Percentiles rank a stretch among this genome's conserved stretches.
Evolutionary conservation across 805 yeast species (phyloP).

Genomic region (Phaffomyces antillensis): DNA sequence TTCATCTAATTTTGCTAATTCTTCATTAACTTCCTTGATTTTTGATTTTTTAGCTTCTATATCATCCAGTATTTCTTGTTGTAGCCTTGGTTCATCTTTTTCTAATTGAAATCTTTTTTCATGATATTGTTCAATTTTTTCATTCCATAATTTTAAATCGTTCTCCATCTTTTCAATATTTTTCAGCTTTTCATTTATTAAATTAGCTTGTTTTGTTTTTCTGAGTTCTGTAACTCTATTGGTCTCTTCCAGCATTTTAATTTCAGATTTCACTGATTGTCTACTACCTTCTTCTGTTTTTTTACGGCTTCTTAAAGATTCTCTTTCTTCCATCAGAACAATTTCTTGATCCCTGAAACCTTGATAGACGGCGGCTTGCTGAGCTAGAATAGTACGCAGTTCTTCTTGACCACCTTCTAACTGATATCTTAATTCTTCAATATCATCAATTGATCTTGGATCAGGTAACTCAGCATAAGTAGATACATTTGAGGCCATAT

Average conservation of each 20-base stretch:
- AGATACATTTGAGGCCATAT: slow-evolving; percentile 9
- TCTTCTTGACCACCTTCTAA: slow-evolving; percentile 37
- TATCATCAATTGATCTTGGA: slow-evolving; percentile 28
- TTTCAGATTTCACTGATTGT: slow-evolving; percentile 32
- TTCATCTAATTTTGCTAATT: slow-evolving; percentile 15
- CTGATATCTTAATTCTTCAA: slow-evolving; percentile 35
- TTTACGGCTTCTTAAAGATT: slow-evolving; percentile 32
- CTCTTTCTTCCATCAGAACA: slow-evolving; percentile 27
- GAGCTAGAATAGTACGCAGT: slow-evolving; percentile 27
- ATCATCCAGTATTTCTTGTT: slow-evolving; percentile 14
- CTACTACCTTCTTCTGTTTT: slow-evolving; percentile 35
- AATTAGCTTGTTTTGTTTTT: slow-evolving; percentile 27
- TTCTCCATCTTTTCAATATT: slow-evolving; percentile 27
- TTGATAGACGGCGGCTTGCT: slow-evolving; percentile 25
- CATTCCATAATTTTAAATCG: slow-evolving; percentile 30
- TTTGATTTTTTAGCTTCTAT: slow-evolving; percentile 7
- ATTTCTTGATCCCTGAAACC: slow-evolving; percentile 35
- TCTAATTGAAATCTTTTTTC: slow-evolving; percentile 11
- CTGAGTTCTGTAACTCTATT: slow-evolving; percentile 30
- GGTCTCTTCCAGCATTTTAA: slow-evolving; percentile 34
- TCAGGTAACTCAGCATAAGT: slow-evolving; percentile 13
- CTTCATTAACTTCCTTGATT: slow-evolving; percentile 8
- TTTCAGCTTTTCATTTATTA: slow-evolving; percentile 22
- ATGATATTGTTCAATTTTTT: slow-evolving; percentile 21
- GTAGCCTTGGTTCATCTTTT: slow-evolving; percentile 12